Percentiles rank a stretch among this genome's conserved stretches.
Evolutionary conservation across 768 basidiomycete genomes (phyloP).

Genomic region (Exidia glandulosa): DNA sequence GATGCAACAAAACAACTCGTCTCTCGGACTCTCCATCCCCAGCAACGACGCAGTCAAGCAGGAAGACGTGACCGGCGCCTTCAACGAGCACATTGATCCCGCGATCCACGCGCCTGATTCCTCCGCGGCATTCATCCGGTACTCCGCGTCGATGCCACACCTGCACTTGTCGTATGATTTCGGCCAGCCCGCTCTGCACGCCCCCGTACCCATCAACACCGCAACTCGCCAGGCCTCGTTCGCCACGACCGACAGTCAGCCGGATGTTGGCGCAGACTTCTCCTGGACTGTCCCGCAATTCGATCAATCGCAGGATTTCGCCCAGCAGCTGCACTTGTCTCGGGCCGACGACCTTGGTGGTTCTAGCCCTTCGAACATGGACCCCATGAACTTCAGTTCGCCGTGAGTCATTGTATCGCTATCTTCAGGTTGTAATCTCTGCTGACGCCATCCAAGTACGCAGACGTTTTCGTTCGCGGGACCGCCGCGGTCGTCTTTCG

Average conservation of each 20-base stretch:
- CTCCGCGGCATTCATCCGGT: neutral
- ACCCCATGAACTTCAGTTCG: too few relatives aligned
- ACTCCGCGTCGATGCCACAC: neutral
- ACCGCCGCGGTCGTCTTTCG: neutral
- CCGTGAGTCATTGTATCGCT: too few relatives aligned
- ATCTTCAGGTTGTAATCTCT: too few relatives aligned
- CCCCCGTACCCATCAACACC: neutral
- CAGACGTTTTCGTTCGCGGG: too few relatives aligned
- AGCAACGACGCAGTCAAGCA: neutral
- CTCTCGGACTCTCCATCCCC: neutral
- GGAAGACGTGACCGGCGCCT: neutral
- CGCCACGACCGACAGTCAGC: neutral
- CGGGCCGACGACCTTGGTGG: too few relatives aligned
- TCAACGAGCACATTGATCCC: neutral
- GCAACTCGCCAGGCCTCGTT: neutral
- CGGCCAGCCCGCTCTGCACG: neutral
- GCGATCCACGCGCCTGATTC: neutral
- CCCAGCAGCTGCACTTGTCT: too few relatives aligned
- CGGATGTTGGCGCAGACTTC: neutral
- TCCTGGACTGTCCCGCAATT: too few relatives aligned
- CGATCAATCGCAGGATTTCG: too few relatives aligned
- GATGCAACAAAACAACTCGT: neutral
- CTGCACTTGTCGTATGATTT: neutral
- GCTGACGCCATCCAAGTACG: too few relatives aligned
- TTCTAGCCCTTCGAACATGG: too few relatives aligned